Evolutionary conservation across 2,329 filamentous ascomycete genomes (phyloP), one percentile per base, ranked within the genome.

Genomic region (Neoarthrinium moseri): DNA sequence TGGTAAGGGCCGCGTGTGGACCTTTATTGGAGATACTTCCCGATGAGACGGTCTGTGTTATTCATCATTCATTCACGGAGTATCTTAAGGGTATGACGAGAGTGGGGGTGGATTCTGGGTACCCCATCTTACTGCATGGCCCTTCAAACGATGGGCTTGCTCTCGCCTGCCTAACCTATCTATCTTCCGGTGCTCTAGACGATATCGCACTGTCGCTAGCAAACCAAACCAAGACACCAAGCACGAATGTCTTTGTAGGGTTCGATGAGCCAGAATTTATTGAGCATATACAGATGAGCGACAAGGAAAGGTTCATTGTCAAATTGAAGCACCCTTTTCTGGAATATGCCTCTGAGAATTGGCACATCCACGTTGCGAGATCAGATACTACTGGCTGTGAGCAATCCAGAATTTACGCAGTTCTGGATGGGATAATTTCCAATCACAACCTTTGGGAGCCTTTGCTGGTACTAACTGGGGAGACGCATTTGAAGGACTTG

Each of bases 11-110:
- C 20, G 62, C 65, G 3, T 73, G 68, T 49, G 72, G 71, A 0
- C 66, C 71, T 5, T 54, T 77, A 4, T 50, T 76, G 4, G 71
- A 76, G 47, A 64, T 74, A 11, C 56, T 70, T 3, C 62, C 67
- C 11, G 69, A 76, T 47, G 72, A 73, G 38, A 70, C 67, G 0
- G 56, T 75, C 18, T 63, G 60, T 17, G 63, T 75, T 7, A 63
- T 75, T 5, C 72, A 77, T 46, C 72, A 75, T 44, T 74, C 71
- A 1, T 65, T 77, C n/a, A 75, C 72, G 0, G 72, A 76, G 46
- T 75, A 69, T 54, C 61, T 75, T 7, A 52, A 29, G 18, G 35
- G 24, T 26, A 32, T 15, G 18, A 32, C 23, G 13, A 21, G 29
- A 12, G 10, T 18, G 18, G 4, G 17, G 22, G 24, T 22, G 20